Base-by-base conservation (phyloP, 768 basidiomycete genomes). In the Inosperma sp. region DNA sequence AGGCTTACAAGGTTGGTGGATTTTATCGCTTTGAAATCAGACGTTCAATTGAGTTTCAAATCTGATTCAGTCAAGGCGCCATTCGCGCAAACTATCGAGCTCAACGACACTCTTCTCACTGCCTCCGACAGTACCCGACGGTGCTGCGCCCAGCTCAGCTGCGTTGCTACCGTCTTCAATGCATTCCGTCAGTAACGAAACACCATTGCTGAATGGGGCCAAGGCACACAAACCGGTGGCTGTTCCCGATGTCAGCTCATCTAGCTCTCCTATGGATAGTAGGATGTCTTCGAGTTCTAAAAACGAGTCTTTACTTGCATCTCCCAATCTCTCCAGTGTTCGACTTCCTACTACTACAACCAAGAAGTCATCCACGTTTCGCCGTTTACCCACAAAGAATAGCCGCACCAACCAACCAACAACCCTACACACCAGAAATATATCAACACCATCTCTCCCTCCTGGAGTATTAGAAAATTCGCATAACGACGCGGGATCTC, bases 321-420 rank as follows among this genome's bases (percentile, higher is more conserved):
- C n/a, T n/a, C n/a, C n/a, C n/a, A n/a, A n/a, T n/a, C n/a, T n/a
- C n/a, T n/a, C n/a, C n/a, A n/a, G 34, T 39, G 40, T 41, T 39
- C 56, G 35, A 44, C 34, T 53, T 50, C 58, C 48, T 43, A 55
- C 14, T 43, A 17, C 55, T 16, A 55, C 44, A 10, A 40, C 56
- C 3, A 59, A 53, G 39, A 79, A 71, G 54, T 57, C 70, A 3
- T 76, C 81, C 1, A 80, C 79, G 0, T 81, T 82, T 61, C 73
- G 81, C 22, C 78, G 73, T 41, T 59, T 83, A 16, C 77, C 74
- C 19, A 54, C 41, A 9, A 59, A 54, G 51, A 58, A 35, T 44
- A 41, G 36, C 27, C 52, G 50, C 13, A 29, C 42, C 30, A 8
- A 31, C 10, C 60, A 51, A 62, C 37, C 64, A 50, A 29, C 36